Evolutionary conservation across 805 yeast genomes (phyloP), one percentile per base, ranked within the genome.

Genomic region (Myxozyma melibiosi): DNA sequence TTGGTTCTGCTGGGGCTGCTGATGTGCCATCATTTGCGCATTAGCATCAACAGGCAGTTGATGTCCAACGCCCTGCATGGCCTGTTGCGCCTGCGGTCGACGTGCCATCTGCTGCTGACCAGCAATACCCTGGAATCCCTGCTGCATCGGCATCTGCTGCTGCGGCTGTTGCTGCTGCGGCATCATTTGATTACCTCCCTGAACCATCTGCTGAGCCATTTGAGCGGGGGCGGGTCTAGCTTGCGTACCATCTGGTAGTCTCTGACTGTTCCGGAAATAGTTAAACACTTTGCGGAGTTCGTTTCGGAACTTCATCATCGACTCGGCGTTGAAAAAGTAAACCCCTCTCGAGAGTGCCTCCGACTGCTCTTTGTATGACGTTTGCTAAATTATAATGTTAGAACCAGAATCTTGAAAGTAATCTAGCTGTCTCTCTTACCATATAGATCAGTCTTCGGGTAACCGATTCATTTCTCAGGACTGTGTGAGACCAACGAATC

Each of bases 261-360:
- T 37, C 40, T 53, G 61, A 4, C 25, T 49, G 14, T 46, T 40
- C 16, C 64, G 55, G 35, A 60, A 42, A 11, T 53, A 48, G 28
- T 49, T 53, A 43, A 60, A 60, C 4, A 57, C 52, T 28, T 50
- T 53, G 41, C 56, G 42, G 14, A 60, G 44, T 37, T 60, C 64
- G 16, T 35, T 34, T 46, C 47, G 51, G 31, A 57, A 60, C 30
- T 49, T 46, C 50, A 33, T 27, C 28, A 57, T 53, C 11, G 51
- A 33, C 11, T 53, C 53, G 3, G 31, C 45, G 31, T 42, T 52
- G 49, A 51, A 60, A 30, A 38, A 53, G 38, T 24, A 55, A 7
- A 53, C 31, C 5, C 54, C 55, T 24, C 54, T 53, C 14, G 27
- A n/a, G 14, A 60, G 42, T 4, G 52, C 64, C 22, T 57, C 64